phyloP scores from a whole-genome alignment of 805 yeast genomes.

The Jamesozyma rosinii region DNA sequence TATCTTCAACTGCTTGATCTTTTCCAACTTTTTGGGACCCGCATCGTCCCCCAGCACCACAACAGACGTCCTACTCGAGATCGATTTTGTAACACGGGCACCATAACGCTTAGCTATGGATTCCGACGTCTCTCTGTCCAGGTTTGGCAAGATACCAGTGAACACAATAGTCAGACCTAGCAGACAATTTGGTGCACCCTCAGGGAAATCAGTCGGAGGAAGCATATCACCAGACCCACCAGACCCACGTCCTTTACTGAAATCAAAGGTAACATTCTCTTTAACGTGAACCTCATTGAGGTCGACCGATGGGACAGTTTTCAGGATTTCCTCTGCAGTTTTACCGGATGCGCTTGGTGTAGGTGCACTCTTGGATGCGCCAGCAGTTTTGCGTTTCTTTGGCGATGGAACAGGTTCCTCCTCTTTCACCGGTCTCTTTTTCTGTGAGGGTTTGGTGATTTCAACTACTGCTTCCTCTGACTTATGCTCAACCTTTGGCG shows the following conservation, averaged over 20 bases:
- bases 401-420: background rate
- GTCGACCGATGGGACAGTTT: conserved; percentile 65
- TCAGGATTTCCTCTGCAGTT: conserved; percentile 32
- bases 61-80: conserved; percentile 74
- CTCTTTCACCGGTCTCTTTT: background rate
- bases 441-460: background rate
- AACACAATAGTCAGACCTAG: conserved; percentile 86
- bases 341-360: background rate
- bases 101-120: conserved; percentile 76
- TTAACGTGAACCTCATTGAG: conserved; percentile 43
- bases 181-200: conserved; percentile 77
- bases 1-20: conserved; percentile 60
- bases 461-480: background rate
- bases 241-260: conserved; percentile 37
- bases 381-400: background rate
- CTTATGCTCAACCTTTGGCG: background rate
- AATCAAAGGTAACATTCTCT: conserved; percentile 46
- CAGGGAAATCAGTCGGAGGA: conserved; percentile 47
- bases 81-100: conserved; percentile 79
- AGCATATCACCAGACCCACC: conserved; percentile 18
- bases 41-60: conserved; percentile 94
- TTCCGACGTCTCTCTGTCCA: conserved; percentile 71
- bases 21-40: conserved; percentile 87
- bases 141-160: conserved; percentile 77
- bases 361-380: background rate